Conservation (phyloP, 1,139 yeast species). For the Candida sanyaensis region DNA sequence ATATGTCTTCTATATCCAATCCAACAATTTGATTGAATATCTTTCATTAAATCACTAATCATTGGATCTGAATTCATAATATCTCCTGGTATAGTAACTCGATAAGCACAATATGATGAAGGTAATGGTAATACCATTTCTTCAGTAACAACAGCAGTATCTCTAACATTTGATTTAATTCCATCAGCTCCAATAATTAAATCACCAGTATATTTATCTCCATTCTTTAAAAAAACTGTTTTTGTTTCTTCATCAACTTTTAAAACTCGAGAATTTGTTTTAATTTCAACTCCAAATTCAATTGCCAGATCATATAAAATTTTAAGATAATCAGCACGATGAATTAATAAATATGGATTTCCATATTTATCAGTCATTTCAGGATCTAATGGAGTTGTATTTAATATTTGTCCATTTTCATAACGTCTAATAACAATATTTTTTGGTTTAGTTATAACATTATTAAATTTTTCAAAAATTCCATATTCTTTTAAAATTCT, state of each 20-base stretch:
- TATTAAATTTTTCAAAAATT: conserved; percentile 20
- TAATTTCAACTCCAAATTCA: conserved; percentile 23
- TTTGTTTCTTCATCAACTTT: conserved; percentile 23
- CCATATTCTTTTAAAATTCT: conserved; percentile 26
- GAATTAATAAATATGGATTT: conserved; percentile 25
- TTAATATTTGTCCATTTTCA: conserved; percentile 23
- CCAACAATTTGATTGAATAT: conserved; percentile 32
- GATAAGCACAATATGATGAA: conserved; percentile 20
- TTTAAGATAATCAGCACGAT: conserved; percentile 31
- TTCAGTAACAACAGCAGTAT: conserved; percentile 11
- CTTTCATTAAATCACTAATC: conserved; percentile 19
- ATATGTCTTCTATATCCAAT: conserved; percentile 34
- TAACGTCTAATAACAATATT: conserved; percentile 23
- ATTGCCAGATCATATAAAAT: conserved; percentile 24
- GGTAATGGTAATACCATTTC: conserved; percentile 18
- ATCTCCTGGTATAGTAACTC: conserved; percentile 20
- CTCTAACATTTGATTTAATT: conserved; percentile 26
- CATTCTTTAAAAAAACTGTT: conserved; percentile 23
- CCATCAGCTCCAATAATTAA: conserved; percentile 42
- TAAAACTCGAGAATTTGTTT: conserved; percentile 22
- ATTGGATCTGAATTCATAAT: conserved; percentile 25
- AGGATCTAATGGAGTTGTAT: conserved; percentile 24
- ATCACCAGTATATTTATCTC: conserved; percentile 26
- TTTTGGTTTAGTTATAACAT: conserved; percentile 25
- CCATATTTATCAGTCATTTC: conserved; percentile 20